Base-by-base conservation (phyloP, 2,329 filamentous ascomycete genomes). In the Pestalotiopsis sp. region DNA sequence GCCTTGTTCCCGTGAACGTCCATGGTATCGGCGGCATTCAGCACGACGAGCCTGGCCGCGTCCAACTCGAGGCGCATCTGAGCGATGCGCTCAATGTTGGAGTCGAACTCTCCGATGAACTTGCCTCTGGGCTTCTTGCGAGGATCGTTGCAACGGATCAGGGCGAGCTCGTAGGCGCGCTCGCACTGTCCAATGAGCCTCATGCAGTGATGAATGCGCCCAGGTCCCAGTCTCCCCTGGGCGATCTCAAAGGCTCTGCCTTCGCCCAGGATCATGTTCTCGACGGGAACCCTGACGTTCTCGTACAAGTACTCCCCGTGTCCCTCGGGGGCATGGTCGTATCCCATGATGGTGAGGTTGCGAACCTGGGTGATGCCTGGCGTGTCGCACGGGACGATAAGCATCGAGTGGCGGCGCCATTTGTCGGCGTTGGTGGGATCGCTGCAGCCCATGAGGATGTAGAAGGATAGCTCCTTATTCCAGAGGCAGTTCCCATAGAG, bases 141-240 rank as follows among this genome's bases (percentile, higher is more conserved):
- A 59, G 79, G 71, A 69, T 81, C 77, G 70, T 77, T 76, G 73
- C 75, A 77, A 14, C 78, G 76, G 38, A 81, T 77, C 17, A 82
- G 77, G 3, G 80, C 79, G 11, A 82, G 76, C 70, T 82, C 81
- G 69, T 76, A 81, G 0, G 81, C 81, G 2, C 81, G 78, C 74
- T 82, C 81, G n/a, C 79, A 78, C 70, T 82, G 80, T 4, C 81
- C 81, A 66, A 82, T 80, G 7, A 81, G 70, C 9, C 81, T 77
- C 80, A 82, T 82, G 72, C 79, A 81, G 69, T 82, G 81, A 67
- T 82, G 80, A 66, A 82, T 82, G 57, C 81, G 75, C 3, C 81
- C 81, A 1, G 81, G 80, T 0, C 81, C 81, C 11, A 82, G 72
- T 20, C 81, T 74, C 31, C 81, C 81, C 69, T 82, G 80, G 1